These are phyloP conservation scores for Trichophyton simii DNA, from an alignment of 2,329 filamentous ascomycete genomes.

Conservation along the genomic window DNA sequence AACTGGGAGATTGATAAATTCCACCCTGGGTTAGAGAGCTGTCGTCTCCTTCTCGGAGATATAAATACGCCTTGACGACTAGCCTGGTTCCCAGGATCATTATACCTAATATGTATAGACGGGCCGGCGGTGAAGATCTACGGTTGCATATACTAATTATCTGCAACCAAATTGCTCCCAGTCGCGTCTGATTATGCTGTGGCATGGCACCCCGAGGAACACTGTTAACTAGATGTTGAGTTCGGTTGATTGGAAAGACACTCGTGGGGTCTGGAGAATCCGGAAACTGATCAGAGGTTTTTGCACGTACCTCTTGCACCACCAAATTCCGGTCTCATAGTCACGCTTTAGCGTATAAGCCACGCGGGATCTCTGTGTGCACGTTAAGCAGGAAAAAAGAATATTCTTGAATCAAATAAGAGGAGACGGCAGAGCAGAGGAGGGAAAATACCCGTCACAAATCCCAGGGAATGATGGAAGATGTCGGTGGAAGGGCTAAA, in stretches of 20 bases:
- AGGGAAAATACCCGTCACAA: not conserved
- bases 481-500: not conserved
- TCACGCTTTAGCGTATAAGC: conserved; percentile 3
- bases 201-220: not conserved
- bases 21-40: not conserved
- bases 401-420: not conserved
- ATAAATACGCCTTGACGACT: not conserved
- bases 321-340: not conserved
- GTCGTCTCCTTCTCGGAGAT: not conserved
- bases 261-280: not conserved
- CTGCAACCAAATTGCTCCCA: not conserved
- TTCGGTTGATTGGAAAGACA: not conserved
- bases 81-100: not conserved
- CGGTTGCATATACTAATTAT: not conserved
- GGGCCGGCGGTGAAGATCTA: not conserved
- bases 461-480: not conserved
- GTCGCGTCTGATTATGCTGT: not conserved
- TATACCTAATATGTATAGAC: not conserved
- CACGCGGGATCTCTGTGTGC: not conserved
- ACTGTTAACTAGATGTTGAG: not conserved
- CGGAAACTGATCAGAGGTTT: not conserved
- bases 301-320: not conserved
- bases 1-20: not conserved
- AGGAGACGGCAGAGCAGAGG: not conserved
- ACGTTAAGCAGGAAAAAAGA: not conserved